These are phyloP conservation scores for Bimuria novae-zelandiae DNA, from an alignment of 2,329 filamentous ascomycete species.

Conservation along the genomic window DNA sequence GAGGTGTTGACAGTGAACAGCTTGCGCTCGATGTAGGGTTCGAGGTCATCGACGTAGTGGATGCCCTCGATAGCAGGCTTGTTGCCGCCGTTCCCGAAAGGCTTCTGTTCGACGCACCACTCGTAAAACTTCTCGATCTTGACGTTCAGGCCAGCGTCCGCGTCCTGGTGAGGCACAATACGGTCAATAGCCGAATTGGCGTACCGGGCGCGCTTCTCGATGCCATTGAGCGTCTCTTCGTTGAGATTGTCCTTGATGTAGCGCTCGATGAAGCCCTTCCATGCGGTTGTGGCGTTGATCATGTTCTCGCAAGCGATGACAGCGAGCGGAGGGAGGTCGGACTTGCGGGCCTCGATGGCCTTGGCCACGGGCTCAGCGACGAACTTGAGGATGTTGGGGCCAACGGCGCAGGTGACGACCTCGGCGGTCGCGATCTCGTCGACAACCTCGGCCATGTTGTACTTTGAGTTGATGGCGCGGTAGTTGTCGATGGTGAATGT, in stretches of 20 bases:
- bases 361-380: slow-evolving; percentile 95
- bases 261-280: slow-evolving; percentile 79
- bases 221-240: slow-evolving; percentile 66
- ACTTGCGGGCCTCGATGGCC: slow-evolving; percentile 78
- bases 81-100: slow-evolving; percentile 70
- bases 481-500: slow-evolving; percentile 91
- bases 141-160: slow-evolving; percentile 81
- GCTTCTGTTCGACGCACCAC: slow-evolving; percentile 91
- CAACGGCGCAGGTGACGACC: slow-evolving; percentile 94
- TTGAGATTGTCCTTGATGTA: slow-evolving; percentile 68
- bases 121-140: slow-evolving; percentile 99
- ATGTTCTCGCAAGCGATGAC: slow-evolving; percentile 99
- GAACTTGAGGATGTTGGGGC: slow-evolving; percentile 93
- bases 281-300: slow-evolving; percentile 89
- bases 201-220: slow-evolving; percentile 79
- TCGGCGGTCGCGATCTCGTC: slow-evolving; percentile 86
- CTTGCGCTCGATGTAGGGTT: slow-evolving; percentile 98
- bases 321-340: slow-evolving; percentile 67
- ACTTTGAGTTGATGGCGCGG: slow-evolving; percentile 93
- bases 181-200: slow-evolving; percentile 98
- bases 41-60: slow-evolving; percentile 89
- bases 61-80: slow-evolving; percentile 82
- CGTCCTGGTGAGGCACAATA: slow-evolving; percentile 90
- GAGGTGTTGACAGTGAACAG: slow-evolving; percentile 99
- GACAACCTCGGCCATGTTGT: slow-evolving; percentile 78